These are phyloP conservation scores for Chimonanthus salicifolius DNA, from an alignment of 164 flowering plant genomes.

Conservation along the genomic window DNA sequence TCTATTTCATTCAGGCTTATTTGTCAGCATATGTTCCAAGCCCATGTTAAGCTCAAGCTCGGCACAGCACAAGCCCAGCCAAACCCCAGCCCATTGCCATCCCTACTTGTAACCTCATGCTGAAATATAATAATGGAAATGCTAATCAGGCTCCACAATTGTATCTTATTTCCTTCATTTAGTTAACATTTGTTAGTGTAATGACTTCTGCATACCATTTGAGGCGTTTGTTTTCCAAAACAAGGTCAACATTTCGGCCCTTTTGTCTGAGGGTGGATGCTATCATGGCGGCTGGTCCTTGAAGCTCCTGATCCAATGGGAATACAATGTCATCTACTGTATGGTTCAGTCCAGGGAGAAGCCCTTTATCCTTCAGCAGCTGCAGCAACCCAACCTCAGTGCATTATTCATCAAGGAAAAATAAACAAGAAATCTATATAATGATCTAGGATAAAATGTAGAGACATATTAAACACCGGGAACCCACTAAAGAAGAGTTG, in stretches of 20 bases:
- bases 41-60: no score
- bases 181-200: not conserved
- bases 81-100: no score
- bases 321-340: slow-evolving; percentile 77
- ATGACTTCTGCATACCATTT: slow-evolving; percentile 47
- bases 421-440: no score
- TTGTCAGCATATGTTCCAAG: no score
- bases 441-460: no score
- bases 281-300: slow-evolving; percentile 68
- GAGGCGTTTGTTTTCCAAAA: slow-evolving; percentile 78
- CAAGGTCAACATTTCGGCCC: slow-evolving; percentile 82
- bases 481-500: no score
- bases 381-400: slow-evolving; percentile 14
- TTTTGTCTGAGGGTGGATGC: slow-evolving; percentile 70
- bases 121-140: not conserved
- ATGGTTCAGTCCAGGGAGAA: slow-evolving; percentile 59
- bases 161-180: no score
- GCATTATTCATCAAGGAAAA: not conserved
- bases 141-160: not conserved
- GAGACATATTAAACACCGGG: no score
- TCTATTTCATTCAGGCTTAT: no score
- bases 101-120: no score
- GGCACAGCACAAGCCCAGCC: no score
- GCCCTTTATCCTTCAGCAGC: slow-evolving; percentile 84
- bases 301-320: slow-evolving; percentile 68